Conservation (phyloP, 2,329 filamentous ascomycete genomes). For the Stachybotrys echinatus region DNA sequence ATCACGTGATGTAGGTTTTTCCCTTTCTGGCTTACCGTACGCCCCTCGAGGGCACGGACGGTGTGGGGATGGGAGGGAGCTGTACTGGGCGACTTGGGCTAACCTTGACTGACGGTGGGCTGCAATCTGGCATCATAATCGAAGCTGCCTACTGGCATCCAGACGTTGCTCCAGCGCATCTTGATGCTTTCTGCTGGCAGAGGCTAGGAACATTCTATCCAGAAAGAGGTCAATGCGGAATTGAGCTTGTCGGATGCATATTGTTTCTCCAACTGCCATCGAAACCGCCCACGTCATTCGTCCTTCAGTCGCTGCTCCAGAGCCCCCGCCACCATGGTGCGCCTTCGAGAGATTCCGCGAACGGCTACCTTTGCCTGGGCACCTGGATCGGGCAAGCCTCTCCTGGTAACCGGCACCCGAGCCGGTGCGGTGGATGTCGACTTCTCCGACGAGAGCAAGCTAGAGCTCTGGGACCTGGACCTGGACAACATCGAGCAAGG, state of each 20-base stretch:
- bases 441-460: conserved; percentile 94
- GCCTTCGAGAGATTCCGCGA: conserved; percentile 90
- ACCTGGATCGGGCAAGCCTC: conserved; percentile 68
- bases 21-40: too few species aligned
- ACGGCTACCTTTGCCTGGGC: conserved; percentile 98
- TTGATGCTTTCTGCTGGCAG: conserved; percentile 23
- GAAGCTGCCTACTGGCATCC: conserved; percentile 14
- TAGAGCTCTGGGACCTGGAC: conserved; percentile 93
- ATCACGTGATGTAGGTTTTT: background rate
- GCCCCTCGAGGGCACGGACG: too few species aligned
- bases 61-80: background rate
- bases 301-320: conserved; percentile 17
- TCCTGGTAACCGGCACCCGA: conserved; percentile 88
- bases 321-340: conserved; percentile 66
- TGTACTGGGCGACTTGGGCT: background rate
- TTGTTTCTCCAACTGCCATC: conserved; percentile 10
- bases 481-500: conserved; percentile 71
- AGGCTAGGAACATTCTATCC: conserved; percentile 16
- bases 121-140: conserved; percentile 43
- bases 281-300: conserved; percentile 11
- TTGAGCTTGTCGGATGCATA: conserved; percentile 12
- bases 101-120: conserved; percentile 11
- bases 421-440: conserved; percentile 94
- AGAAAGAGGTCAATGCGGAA: conserved; percentile 11
- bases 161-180: conserved; percentile 15